A percentile compares a stretch with the other conserved stretches of the same genome.
These are phyloP conservation scores for Dillenia suffruticosa DNA, from an alignment of 164 flowering plant species.

Conservation along the genomic window DNA sequence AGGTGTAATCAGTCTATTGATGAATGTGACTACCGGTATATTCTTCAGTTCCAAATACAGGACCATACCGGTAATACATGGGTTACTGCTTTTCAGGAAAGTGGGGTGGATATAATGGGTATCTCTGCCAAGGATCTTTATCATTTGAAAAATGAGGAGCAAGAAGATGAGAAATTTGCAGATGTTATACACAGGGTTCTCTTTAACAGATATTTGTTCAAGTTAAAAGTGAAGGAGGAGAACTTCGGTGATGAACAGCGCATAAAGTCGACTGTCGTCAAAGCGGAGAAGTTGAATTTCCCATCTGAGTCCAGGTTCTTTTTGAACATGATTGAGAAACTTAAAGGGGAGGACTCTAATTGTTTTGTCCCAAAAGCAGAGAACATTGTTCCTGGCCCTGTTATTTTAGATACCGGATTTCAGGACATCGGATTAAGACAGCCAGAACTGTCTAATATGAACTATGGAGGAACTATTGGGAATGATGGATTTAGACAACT, in stretches of 20 bases:
- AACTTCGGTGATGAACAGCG: slow-evolving; percentile 85
- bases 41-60: slow-evolving; percentile 84
- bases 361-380: slow-evolving; percentile 22
- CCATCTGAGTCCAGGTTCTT: slow-evolving; percentile 58
- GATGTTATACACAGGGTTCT: slow-evolving; percentile 52
- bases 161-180: slow-evolving; percentile 64
- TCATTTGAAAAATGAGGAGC: slow-evolving; percentile 57
- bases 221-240: slow-evolving; percentile 94
- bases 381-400: slow-evolving; percentile 16
- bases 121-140: slow-evolving; percentile 74
- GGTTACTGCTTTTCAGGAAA: slow-evolving; percentile 97
- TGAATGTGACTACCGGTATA: slow-evolving; percentile 86
- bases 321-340: slow-evolving; percentile 49
- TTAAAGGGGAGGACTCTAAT: slow-evolving; percentile 29
- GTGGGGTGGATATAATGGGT: slow-evolving; percentile 85
- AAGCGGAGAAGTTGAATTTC: slow-evolving; percentile 68
- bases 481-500: slow-evolving; percentile 8
- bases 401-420: slow-evolving; percentile 17
- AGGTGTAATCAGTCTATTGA: slow-evolving; percentile 72
- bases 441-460: slow-evolving; percentile 17
- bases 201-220: slow-evolving; percentile 58
- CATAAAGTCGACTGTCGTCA: slow-evolving; percentile 72
- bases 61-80: slow-evolving; percentile 88
- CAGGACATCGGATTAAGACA: slow-evolving; percentile 28
- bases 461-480: slow-evolving; percentile 18